Conservation (phyloP, 2,329 filamentous ascomycete species). For the Aspergillus texensis region DNA sequence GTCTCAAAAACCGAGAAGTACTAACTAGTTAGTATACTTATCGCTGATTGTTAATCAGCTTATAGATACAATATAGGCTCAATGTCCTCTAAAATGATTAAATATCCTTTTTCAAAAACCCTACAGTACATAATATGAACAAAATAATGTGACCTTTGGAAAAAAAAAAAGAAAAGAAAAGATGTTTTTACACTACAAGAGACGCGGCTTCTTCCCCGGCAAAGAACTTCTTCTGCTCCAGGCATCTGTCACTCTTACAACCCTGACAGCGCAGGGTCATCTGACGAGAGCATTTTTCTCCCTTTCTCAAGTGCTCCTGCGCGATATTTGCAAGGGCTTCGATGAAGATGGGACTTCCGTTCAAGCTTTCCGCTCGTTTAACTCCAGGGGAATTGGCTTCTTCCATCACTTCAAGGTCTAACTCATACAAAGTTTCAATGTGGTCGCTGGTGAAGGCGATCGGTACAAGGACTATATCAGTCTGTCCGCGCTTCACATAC, state of each 20-base stretch:
- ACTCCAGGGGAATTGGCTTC: conserved; percentile 76
- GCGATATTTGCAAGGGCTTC: conserved; percentile 85
- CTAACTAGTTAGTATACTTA: too few relatives aligned
- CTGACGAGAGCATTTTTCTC: conserved; percentile 73
- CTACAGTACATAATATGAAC: not conserved
- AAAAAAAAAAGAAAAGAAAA: not conserved
- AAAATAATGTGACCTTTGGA: not conserved
- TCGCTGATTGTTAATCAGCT: not conserved
- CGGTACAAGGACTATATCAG: conserved; percentile 85
- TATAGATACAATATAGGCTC: too few relatives aligned
- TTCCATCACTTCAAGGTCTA: conserved; percentile 93
- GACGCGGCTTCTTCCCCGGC: conserved; percentile 42
- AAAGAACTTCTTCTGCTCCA: conserved; percentile 71
- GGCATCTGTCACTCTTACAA: conserved; percentile 85
- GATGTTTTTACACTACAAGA: conserved; percentile 34
- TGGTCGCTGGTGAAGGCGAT: conserved; percentile 99
- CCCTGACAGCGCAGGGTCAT: conserved; percentile 91
- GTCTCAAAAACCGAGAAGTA: not conserved
- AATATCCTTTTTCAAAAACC: not conserved
- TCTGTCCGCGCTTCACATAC: conserved; percentile 88
- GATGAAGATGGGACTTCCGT: conserved; percentile 90
- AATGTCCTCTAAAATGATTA: not conserved
- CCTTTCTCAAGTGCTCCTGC: conserved; percentile 73
- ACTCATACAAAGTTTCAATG: conserved; percentile 93
- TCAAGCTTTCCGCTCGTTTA: conserved; percentile 88